These are phyloP conservation scores for Lipomyces starkeyi DNA, from an alignment of 805 yeast genomes.

Conservation along the genomic window DNA sequence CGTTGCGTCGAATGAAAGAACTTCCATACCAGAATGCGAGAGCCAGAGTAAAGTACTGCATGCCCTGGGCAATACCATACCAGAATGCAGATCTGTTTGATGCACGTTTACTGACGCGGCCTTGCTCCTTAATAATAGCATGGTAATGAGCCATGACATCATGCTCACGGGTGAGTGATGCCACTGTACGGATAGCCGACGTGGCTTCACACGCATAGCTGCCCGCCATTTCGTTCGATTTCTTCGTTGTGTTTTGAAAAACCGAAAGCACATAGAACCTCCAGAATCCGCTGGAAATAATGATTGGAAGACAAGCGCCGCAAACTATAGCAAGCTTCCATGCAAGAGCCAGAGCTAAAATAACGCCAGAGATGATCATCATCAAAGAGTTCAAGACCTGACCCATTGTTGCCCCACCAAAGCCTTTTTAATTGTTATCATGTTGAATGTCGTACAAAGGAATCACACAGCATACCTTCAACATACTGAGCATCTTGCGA, in stretches of 20 bases:
- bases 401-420: slow-evolving; percentile 43
- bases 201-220: slow-evolving; percentile 46
- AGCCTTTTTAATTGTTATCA: slow-evolving; percentile 6
- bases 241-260: slow-evolving; percentile 39
- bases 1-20: slow-evolving; percentile 44
- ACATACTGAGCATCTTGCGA: slow-evolving; percentile 44
- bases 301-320: slow-evolving; percentile 45
- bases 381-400: slow-evolving; percentile 46
- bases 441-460: slow-evolving; percentile 1
- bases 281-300: slow-evolving; percentile 50
- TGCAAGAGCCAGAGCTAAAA: slow-evolving; percentile 48
- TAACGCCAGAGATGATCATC: slow-evolving; percentile 43
- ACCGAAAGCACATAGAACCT: slow-evolving; percentile 46
- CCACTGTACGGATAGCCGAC: slow-evolving; percentile 51
- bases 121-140: slow-evolving; percentile 22
- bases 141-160: slow-evolving; percentile 46
- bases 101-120: slow-evolving; percentile 8
- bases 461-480: slow-evolving; percentile 16
- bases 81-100: slow-evolving; percentile 18
- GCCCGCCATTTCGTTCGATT: slow-evolving; percentile 46
- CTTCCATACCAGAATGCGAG: slow-evolving; percentile 54
- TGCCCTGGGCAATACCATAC: slow-evolving; percentile 31
- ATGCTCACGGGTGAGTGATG: slow-evolving; percentile 51
- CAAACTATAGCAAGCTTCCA: slow-evolving; percentile 54
- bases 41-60: slow-evolving; percentile 48